These are phyloP conservation scores for Starmera pachycereana DNA, from an alignment of 805 yeast species.

Conservation along the genomic window DNA sequence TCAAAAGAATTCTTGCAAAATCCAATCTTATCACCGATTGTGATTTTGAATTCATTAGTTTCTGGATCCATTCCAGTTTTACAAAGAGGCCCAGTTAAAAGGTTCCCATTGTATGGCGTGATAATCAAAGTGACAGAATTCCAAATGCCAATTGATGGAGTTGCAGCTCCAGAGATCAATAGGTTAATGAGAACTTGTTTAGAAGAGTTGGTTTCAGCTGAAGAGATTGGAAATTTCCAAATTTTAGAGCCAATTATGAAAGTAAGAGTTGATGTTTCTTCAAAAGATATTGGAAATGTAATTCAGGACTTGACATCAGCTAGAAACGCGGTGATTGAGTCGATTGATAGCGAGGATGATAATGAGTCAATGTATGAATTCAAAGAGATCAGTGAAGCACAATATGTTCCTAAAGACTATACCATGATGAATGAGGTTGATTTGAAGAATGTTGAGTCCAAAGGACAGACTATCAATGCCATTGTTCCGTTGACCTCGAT, in stretches of 20 bases:
- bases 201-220: slow-evolving; percentile 24
- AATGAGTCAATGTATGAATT: slow-evolving; percentile 35
- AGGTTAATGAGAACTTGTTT: slow-evolving; percentile 37
- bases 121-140: slow-evolving; percentile 41
- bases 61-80: slow-evolving; percentile 53
- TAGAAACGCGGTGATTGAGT: slow-evolving; percentile 62
- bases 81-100: slow-evolving; percentile 49
- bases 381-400: slow-evolving; percentile 43
- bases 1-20: neutral
- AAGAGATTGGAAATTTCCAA: slow-evolving; percentile 26
- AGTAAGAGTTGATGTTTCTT: slow-evolving; percentile 53
- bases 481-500: slow-evolving; percentile 79
- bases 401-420: slow-evolving; percentile 72
- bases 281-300: slow-evolving; percentile 71
- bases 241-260: slow-evolving; percentile 86
- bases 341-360: slow-evolving; percentile 55
- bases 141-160: slow-evolving; percentile 40
- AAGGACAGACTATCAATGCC: slow-evolving; percentile 53
- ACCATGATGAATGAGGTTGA: slow-evolving; percentile 21
- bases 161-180: slow-evolving; percentile 28
- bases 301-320: slow-evolving; percentile 75
- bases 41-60: slow-evolving; percentile 40
- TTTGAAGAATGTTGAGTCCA: slow-evolving; percentile 1
- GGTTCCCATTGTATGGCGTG: slow-evolving; percentile 50
- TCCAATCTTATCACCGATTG: slow-evolving; percentile 26